Evolutionary conservation across 2,329 filamentous ascomycete species (phyloP), one percentile per base, ranked within the genome.

Genomic region (Aspergillus transmontanensis): DNA sequence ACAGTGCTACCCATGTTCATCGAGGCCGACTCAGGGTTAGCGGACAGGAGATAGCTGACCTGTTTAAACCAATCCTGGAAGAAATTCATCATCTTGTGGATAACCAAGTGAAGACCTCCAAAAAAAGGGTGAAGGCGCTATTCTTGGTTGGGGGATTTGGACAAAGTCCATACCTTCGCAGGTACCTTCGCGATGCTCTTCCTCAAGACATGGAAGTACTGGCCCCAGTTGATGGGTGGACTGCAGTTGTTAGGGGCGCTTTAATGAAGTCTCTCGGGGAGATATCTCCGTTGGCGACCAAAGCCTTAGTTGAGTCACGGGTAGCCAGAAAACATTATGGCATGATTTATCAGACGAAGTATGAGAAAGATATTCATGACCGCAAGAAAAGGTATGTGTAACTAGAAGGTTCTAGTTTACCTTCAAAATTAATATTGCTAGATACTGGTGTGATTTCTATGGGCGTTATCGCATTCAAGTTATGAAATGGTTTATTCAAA

Each of bases 61-160:
- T 75, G 2, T 74, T 75, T 41, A 34, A 64, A 6, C 70, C 70
- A 3, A 61, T 71, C 21, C 53, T 74, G 10, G 50, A 65, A 30
- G 66, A 69, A 0, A 57, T 73, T 41, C 57, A 58, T 11, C 53
- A 64, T 9, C 64, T 74, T 19, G 69, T 75, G 6, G 61, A 64
- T 32, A 45, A 61, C 28, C 72, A 74, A 50, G 64, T 74, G 67
- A 86, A 88, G 78, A 85, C 85, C 19, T 86, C 86, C 43, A 84
- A 84, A 73, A 86, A 86, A 70, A 86, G 87, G 46, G 87, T 90
- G 64, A 83, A 84, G 66, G 64, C 71, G 7, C 64, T 76, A 1
- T 66, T 75, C 1, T 57, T 76, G 0, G 73, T 76, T 1, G 73
- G 74, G 1, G 72, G 72, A 1, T 74, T 76, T 55, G 73, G 72